Evolutionary conservation across 2,329 filamentous ascomycete genomes (phyloP).

Genomic region (Dothistroma pini): DNA sequence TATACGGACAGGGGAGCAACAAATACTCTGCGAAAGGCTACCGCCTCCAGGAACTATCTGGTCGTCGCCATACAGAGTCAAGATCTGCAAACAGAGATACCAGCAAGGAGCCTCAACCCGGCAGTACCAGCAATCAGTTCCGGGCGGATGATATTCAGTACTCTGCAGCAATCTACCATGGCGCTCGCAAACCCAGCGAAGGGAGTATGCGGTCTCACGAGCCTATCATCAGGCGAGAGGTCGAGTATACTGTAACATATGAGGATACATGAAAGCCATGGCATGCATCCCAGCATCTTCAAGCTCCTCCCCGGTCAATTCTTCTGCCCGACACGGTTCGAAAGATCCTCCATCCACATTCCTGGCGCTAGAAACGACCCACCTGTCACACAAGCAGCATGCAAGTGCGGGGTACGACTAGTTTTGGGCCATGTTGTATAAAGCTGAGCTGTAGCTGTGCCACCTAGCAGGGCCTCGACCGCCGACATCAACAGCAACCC

Average conservation of each 20-base stretch:
- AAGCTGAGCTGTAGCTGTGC: conserved; percentile 5
- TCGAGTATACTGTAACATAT: conserved; percentile 18
- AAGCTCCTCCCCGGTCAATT: neutral
- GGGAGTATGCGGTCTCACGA: conserved; percentile 14
- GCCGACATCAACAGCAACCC: neutral
- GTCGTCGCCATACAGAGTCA: conserved; percentile 1
- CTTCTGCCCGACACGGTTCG: neutral
- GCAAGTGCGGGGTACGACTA: conserved; percentile 4
- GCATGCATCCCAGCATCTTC: neutral
- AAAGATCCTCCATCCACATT: neutral
- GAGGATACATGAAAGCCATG: neutral
- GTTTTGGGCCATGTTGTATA: neutral
- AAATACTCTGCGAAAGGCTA: conserved; percentile 7
- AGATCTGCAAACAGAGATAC: neutral
- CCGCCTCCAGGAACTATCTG: conserved; percentile 10
- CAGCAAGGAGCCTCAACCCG: neutral
- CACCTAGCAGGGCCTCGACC: neutral
- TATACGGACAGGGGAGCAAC: conserved; percentile 11
- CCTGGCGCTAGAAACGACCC: conserved; percentile 1
- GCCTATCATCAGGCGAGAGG: conserved; percentile 16
- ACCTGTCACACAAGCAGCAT: neutral
- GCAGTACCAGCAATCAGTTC: conserved; percentile 1
- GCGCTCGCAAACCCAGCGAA: conserved; percentile 9
- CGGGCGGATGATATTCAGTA: conserved; percentile 14
- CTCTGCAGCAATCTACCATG: conserved; percentile 17